phyloP scores from a whole-genome alignment of 192 early-diverging fungal species.

The Coemansia asiatica region DNA sequence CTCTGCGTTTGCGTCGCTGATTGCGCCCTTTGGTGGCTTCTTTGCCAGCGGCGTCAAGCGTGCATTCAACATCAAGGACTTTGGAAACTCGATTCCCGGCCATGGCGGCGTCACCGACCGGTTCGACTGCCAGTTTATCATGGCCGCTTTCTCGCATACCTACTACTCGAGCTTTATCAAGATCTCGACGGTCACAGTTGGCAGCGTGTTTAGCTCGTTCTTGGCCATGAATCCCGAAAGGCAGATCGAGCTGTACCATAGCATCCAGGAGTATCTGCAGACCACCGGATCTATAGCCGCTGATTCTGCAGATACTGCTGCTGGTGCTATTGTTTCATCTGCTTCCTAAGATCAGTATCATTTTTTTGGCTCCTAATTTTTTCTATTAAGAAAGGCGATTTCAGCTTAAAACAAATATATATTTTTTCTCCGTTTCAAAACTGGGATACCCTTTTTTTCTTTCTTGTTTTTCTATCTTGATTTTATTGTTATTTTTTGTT shows the following conservation, averaged over 20 bases:
- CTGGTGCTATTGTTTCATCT: background rate
- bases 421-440: background rate
- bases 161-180: conserved; percentile 89
- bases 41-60: conserved; percentile 96
- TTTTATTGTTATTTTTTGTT: background rate
- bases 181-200: conserved; percentile 53
- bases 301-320: background rate
- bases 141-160: conserved; percentile 90
- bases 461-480: conserved; percentile 7
- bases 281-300: conserved; percentile 27
- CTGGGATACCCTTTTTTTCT: background rate
- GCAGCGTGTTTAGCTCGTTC: conserved; percentile 48
- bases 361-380: background rate
- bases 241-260: conserved; percentile 51
- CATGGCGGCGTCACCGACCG: conserved; percentile 97
- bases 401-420: too few relatives aligned
- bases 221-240: conserved; percentile 32
- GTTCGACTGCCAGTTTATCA: conserved; percentile 98
- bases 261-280: conserved; percentile 58
- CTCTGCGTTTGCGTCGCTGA: conserved; percentile 88
- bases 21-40: conserved; percentile 98
- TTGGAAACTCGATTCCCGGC: conserved; percentile 93
- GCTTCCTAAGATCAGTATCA: background rate
- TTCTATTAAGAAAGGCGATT: background rate
- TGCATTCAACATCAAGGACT: conserved; percentile 97